These are phyloP conservation scores for Phascolomyces articulosus DNA, from an alignment of 371 early-diverging fungal species.

Conservation along the genomic window DNA sequence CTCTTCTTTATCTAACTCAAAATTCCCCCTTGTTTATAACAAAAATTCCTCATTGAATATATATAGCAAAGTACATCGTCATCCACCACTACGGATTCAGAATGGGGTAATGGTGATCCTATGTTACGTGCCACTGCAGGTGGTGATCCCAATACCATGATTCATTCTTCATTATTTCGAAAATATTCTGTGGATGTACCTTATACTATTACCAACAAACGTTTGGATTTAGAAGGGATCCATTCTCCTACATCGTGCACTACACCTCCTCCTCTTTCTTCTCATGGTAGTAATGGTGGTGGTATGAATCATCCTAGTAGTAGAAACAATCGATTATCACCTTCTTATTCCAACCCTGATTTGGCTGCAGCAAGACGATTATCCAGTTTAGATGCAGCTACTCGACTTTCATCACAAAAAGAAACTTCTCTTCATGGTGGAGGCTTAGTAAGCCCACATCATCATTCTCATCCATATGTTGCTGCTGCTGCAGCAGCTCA, in stretches of 20 bases:
- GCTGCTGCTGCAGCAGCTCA: background rate
- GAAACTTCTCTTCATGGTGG: background rate
- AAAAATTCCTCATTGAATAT: background rate
- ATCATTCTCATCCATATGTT: background rate
- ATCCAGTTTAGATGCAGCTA: constrained; percentile 26
- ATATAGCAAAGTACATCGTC: background rate
- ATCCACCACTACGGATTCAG: background rate
- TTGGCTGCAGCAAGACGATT: constrained; percentile 33
- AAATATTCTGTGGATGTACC: constrained; percentile 34
- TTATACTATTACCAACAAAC: constrained; percentile 26
- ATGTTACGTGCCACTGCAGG: no score
- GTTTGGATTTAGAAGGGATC: constrained; percentile 26
- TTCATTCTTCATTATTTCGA: constrained; percentile 9
- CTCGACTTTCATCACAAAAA: constrained; percentile 13
- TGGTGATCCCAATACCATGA: background rate
- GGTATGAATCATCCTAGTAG: no score
- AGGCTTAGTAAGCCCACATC: background rate
- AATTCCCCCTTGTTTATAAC: background rate
- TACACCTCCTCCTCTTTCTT: background rate
- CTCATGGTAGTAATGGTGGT: no score
- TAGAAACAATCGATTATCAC: constrained; percentile 26
- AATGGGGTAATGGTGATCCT: constrained; percentile 1
- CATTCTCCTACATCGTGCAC: no score
- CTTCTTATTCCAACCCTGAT: constrained; percentile 49
- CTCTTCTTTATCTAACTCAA: no score